Base-by-base conservation (phyloP, 2,329 filamentous ascomycete species). In the Catunica adiposa region DNA sequence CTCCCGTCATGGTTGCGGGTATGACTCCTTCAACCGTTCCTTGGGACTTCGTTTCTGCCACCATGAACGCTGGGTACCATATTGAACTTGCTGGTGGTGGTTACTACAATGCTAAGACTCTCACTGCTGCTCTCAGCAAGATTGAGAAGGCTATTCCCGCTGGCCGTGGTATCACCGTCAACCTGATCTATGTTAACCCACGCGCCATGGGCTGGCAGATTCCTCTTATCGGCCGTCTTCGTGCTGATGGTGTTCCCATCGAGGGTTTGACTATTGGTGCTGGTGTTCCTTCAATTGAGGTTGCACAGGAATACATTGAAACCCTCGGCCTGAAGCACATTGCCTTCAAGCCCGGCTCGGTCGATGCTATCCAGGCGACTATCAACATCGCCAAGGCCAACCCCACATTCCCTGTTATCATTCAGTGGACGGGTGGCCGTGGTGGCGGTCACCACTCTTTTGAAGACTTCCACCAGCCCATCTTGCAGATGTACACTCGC, bases 371-470 rank as follows among this genome's bases (percentile, higher is more conserved):
- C 60, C 87, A 95, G 67, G 74, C 84, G 31, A 86, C 94, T 58
- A 84, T 96, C 70, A 92, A 94, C 69, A 89, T 96, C 64, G 89
- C 89, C 61, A 92, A 86, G 70, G 86, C 87, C n/a, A 92, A 95
- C 67, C 89, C 89, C 1, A 83, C 79, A 26, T 95, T 96, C 75
- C 89, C 89, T n/a, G 79, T 95, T 54, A 81, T 95, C 54, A 73
- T 95, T 60, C 89, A 96, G 70, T 96, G 89, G 89, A 96, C 89
- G 59, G 89, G 89, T 66, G 89, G 89, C 42, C 84, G 89, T 69
- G 89, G 89, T 61, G 89, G 89, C 72, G 89, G 89, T 57, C 89
- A 95, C 68, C 89, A 96, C 72, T 95, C 89, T 0, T 94, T 83
- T 60, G 89, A 96, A 67, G 89, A 96, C 68, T 95, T 96, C 76